phyloP scores from a whole-genome alignment of 495 filamentous ascomycete species.

The Penicillium paxilli region DNA sequence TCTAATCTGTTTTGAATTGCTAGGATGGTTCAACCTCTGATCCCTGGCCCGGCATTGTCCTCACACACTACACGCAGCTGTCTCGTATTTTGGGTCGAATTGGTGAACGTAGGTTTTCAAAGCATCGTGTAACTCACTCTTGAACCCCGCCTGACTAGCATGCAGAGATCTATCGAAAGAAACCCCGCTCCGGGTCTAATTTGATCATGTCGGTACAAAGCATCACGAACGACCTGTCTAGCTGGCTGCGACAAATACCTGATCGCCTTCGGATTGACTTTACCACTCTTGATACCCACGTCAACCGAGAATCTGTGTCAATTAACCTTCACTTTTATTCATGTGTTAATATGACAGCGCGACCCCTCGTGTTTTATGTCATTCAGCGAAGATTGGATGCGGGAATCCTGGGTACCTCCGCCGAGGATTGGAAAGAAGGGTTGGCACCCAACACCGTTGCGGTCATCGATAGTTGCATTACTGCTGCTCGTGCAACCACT shows the following conservation, averaged over 20 bases:
- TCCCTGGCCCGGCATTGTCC: constrained; percentile 46
- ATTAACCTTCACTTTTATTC: constrained; percentile 51
- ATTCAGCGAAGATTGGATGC: constrained; percentile 44
- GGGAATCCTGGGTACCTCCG: constrained; percentile 17
- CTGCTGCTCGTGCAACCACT: constrained; percentile 45
- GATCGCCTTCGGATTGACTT: constrained; percentile 46
- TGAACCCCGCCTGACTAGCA: background rate
- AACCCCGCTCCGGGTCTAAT: constrained; percentile 41
- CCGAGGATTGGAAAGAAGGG: constrained; percentile 41
- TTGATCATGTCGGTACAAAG: constrained; percentile 46
- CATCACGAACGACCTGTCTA: constrained; percentile 42
- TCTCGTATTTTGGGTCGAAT: constrained; percentile 47
- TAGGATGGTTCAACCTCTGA: constrained; percentile 27
- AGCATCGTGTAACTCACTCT: background rate
- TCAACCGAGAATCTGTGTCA: constrained; percentile 46
- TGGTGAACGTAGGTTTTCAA: constrained; percentile 30
- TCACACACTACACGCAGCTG: constrained; percentile 47
- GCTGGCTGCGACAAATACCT: constrained; percentile 42
- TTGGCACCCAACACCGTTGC: constrained; percentile 42
- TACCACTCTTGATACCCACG: constrained; percentile 29
- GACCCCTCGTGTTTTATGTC: constrained; percentile 50
- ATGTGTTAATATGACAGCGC: constrained; percentile 52
- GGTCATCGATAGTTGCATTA: constrained; percentile 50
- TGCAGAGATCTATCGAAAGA: constrained; percentile 46
- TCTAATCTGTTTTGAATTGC: constrained; percentile 2